Conservation (phyloP, 2,329 filamentous ascomycete genomes). For the Clarireedia paspali region DNA sequence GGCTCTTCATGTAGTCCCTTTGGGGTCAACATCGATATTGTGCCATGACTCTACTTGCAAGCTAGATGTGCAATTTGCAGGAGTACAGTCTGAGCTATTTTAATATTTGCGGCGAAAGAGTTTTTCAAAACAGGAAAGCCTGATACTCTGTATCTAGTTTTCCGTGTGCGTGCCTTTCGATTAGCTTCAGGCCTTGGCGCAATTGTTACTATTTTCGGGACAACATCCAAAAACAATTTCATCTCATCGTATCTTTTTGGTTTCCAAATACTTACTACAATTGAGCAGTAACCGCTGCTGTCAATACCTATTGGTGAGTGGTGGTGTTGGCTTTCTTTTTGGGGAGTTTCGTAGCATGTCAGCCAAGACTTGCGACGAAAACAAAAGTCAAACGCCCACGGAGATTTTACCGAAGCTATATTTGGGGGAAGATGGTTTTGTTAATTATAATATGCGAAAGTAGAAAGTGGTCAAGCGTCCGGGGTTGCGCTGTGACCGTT, state of each 20-base stretch:
- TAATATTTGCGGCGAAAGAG: background rate
- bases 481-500: conserved; percentile 2
- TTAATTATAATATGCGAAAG: background rate
- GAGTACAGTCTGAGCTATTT: background rate
- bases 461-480: background rate
- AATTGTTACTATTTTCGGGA: too few species aligned
- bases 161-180: too few species aligned
- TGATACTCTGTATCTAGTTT: too few species aligned
- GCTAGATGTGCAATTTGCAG: background rate
- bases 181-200: too few species aligned
- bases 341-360: conserved; percentile 1
- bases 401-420: background rate
- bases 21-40: background rate
- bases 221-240: too few species aligned
- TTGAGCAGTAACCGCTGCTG: too few species aligned
- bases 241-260: too few species aligned
- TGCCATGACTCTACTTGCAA: background rate
- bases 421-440: background rate
- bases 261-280: too few species aligned
- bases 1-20: background rate
- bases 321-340: background rate
- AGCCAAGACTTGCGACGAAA: conserved; percentile 8
- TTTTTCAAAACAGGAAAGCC: background rate
- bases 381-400: background rate
- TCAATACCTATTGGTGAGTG: background rate